Evolutionary conservation across 2,329 filamentous ascomycete genomes (phyloP), one percentile per base, ranked within the genome.

Genomic region (Paecilomyces sp.): DNA sequence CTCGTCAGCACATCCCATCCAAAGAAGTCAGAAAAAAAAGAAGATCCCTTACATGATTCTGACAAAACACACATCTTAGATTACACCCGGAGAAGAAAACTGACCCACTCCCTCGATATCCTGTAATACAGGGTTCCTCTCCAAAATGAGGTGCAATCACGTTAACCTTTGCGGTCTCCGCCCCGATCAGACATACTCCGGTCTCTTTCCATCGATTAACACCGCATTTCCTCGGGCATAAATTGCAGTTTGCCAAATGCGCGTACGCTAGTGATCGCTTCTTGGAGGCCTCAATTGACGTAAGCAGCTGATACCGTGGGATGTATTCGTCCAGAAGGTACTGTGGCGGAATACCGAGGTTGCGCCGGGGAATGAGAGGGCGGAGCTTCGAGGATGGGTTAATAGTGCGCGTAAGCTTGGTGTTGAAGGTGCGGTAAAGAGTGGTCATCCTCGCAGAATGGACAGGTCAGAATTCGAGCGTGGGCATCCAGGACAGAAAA

Each of bases 61-160:
- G 89, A 72, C 89, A 92, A 65, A 83, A 80, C 2, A 89, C 85
- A 70, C 91, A 94, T 36, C 88, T 80, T 62, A 91, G 71, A 68
- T 89, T 91, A 70, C 88, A 89, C 30, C 89, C 89, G 7, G 84
- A 87, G 79, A 94, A 92, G 76, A 93, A 93, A 47, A 95, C 89
- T 7, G 87, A 85, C 12, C 90, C 91, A 61, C 86, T 90, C 12
- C 90, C 91, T 71, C 91, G 85, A 68, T 90, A 89, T 3, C 91
- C 90, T 73, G 94, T 89, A 18, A 95, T 85, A 70, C 89, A 94
- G 0, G 90, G 88, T 71, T 95, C 85, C 79, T 93, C 90, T 52
- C 90, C 90, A 71, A 92, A 92, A 74, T 94, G 91, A 56, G 90
- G 91, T 60, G 90, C 90, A 64, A 95, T 91, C 7, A 90, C 89